phyloP scores from a whole-genome alignment of 306 rosid genomes.

The Mucuna pruriens region DNA sequence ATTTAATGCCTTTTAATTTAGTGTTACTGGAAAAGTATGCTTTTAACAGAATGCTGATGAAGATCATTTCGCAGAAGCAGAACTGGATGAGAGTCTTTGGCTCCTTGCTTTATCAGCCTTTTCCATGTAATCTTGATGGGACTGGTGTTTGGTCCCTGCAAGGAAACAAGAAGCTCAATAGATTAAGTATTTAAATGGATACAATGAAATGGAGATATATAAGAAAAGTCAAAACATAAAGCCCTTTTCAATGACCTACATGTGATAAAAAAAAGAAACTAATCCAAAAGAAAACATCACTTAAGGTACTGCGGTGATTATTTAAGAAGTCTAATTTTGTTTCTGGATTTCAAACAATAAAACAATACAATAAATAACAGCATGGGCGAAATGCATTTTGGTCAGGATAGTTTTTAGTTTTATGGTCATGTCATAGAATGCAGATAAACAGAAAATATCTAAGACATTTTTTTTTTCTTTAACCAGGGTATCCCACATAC shows the following conservation, averaged over 20 bases:
- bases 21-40: conserved; percentile 25
- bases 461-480: background rate
- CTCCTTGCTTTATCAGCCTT: conserved; percentile 94
- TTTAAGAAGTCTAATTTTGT: background rate
- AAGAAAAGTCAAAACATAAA: background rate
- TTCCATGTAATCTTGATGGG: conserved; percentile 97
- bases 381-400: background rate
- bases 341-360: background rate
- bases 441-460: background rate
- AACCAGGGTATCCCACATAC: background rate
- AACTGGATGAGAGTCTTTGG: conserved; percentile 81
- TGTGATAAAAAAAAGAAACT: background rate
- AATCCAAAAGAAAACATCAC: conserved; percentile 13
- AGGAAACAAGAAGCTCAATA: conserved; percentile 28
- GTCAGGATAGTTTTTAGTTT: background rate
- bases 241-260: background rate
- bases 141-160: conserved; percentile 80
- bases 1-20: conserved; percentile 23
- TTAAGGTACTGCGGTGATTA: background rate
- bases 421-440: background rate
- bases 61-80: conserved; percentile 71
- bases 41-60: conserved; percentile 30
- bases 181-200: conserved; percentile 22
- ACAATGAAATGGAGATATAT: background rate
- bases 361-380: background rate